Conservation (phyloP, 352 stramenopile genomes). For the Globisporangium abappressorium region DNA sequence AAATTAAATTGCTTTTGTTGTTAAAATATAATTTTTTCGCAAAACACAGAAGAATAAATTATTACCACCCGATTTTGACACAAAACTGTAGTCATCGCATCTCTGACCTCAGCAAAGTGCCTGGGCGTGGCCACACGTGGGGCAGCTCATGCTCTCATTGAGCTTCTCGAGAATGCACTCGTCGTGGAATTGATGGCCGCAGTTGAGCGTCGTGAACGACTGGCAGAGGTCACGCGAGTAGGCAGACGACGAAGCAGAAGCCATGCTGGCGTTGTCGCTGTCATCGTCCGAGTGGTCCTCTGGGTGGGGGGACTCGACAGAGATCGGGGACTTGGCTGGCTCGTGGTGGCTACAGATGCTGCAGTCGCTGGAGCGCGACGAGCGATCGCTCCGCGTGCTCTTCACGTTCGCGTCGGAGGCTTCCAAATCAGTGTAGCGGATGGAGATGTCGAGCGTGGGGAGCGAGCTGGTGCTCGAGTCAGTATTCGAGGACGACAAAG, state of each 20-base stretch:
- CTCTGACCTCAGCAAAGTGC: not conserved
- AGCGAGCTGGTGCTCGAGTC: not conserved
- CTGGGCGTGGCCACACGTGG: conserved; percentile 32
- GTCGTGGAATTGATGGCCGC: conserved; percentile 68
- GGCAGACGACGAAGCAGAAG: not conserved
- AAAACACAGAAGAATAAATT: not conserved
- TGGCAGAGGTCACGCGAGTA: conserved; percentile 10
- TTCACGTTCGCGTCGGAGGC: not conserved
- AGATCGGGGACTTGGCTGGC: not conserved
- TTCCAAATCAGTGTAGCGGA: not conserved
- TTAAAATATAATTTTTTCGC: not conserved
- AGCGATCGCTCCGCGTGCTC: not conserved
- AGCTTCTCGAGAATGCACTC: conserved; percentile 60
- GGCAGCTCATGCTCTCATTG: conserved; percentile 53
- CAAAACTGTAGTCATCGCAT: not conserved
- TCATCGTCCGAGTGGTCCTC: not conserved
- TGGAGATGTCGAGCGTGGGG: not conserved
- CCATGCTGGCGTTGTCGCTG: not conserved
- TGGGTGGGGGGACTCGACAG: not conserved
- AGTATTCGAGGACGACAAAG: not conserved
- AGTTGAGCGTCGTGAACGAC: conserved; percentile 45
- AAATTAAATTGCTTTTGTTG: not conserved
- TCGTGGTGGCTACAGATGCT: not conserved
- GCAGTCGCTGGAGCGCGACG: conserved; percentile 3
- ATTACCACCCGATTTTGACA: not conserved